A percentile compares a stretch with the other conserved stretches of the same genome.
These are phyloP conservation scores for Polytrichum commune DNA, from an alignment of 225 moss, liverwort and hornwort species.

Conservation along the genomic window DNA sequence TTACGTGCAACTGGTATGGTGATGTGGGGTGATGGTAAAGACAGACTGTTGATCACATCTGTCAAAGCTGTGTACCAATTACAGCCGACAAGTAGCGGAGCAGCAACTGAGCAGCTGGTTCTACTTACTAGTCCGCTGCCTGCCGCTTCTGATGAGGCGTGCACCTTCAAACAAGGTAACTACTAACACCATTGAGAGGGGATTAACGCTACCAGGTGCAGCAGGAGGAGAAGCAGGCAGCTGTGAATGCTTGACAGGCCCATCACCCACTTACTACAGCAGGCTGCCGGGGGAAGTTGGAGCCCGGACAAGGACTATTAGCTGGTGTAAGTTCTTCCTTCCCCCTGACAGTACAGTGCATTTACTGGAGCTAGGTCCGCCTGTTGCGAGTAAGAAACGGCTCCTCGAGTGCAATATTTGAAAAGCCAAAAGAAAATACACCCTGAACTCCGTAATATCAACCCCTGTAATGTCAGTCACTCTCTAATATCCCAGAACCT, in stretches of 20 bases:
- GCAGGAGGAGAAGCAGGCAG: neutral
- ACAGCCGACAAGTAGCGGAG: too few species aligned
- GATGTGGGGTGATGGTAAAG: too few species aligned
- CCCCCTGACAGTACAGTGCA: slow-evolving; percentile 5
- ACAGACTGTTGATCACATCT: too few species aligned
- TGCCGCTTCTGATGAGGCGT: neutral
- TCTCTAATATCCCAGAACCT: too few species aligned
- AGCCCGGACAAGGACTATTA: slow-evolving; percentile 5
- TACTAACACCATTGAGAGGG: neutral
- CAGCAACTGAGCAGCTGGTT: too few species aligned
- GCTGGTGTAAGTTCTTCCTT: slow-evolving; percentile 6
- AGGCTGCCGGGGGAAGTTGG: neutral
- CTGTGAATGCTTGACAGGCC: neutral
- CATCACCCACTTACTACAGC: neutral
- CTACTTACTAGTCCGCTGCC: too few species aligned
- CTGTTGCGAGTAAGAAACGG: slow-evolving; percentile 36
- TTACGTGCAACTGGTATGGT: too few species aligned
- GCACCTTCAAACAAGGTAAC: neutral
- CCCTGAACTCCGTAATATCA: too few species aligned
- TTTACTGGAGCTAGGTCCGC: slow-evolving; percentile 16
- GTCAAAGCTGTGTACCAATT: too few species aligned
- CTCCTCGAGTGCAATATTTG: slow-evolving; percentile 29
- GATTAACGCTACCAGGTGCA: neutral
- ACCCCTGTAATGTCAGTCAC: too few species aligned
- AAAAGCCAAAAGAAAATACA: neutral